Conservation (phyloP, 345 rosid genomes). For the Sapria himalayana region DNA sequence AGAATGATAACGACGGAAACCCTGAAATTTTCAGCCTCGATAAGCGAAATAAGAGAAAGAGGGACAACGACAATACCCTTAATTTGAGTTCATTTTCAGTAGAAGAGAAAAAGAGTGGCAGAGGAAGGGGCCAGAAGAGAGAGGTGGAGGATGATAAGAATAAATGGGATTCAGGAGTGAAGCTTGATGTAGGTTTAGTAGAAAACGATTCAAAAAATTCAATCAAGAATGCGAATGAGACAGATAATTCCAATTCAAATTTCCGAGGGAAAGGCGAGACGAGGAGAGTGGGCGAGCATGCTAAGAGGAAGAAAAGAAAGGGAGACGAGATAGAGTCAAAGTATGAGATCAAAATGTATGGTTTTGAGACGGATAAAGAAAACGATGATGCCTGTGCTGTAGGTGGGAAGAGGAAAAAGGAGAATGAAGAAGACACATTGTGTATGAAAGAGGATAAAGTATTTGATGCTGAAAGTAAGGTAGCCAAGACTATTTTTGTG, state of each 20-base stretch:
- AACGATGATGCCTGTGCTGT: constrained; percentile 13
- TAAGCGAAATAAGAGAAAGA: constrained; percentile 9
- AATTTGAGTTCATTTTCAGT: not conserved
- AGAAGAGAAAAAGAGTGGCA: constrained; percentile 8
- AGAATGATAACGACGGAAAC: not conserved
- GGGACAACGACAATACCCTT: constrained; percentile 7
- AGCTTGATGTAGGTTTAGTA: not conserved
- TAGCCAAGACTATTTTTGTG: constrained; percentile 77
- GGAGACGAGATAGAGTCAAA: constrained; percentile 74
- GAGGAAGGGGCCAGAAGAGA: constrained; percentile 2
- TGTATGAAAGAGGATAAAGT: constrained; percentile 44
- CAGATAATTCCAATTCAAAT: not conserved
- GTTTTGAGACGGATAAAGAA: constrained; percentile 11
- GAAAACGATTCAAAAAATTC: not conserved
- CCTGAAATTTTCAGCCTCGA: not conserved
- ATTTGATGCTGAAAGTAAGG: constrained; percentile 76
- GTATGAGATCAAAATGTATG: constrained; percentile 60
- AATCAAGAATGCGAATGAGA: not conserved
- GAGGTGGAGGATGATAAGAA: constrained; percentile 1
- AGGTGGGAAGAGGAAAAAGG: constrained; percentile 71
- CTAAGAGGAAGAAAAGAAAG: constrained; percentile 57
- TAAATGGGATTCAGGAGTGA: constrained; percentile 1
- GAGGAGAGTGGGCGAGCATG: constrained; percentile 10
- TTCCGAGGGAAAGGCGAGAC: too few species aligned
- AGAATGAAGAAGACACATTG: constrained; percentile 26